Evolutionary conservation across 2,329 filamentous ascomycete genomes (phyloP).

Genomic region (Biscogniauxia marginata): DNA sequence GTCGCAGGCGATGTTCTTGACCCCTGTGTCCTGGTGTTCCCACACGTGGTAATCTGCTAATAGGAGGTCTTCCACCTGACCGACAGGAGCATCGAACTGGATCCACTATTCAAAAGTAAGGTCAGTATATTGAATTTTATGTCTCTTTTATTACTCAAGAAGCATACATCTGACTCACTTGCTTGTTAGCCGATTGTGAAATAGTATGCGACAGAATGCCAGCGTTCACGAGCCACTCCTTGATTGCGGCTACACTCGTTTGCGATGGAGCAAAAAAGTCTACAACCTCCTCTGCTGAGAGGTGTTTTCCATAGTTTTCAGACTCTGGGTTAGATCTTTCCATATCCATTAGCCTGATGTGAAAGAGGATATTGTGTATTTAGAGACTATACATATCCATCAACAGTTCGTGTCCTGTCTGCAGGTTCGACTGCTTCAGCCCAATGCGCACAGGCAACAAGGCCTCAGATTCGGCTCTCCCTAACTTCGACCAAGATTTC

Average conservation of each 20-base stretch:
- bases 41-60: slow-evolving; percentile 41
- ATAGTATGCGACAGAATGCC: slow-evolving; percentile 32
- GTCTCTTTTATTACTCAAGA: background rate
- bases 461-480: slow-evolving; percentile 21
- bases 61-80: slow-evolving; percentile 39
- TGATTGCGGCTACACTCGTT: slow-evolving; percentile 35
- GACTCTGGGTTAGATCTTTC: slow-evolving; percentile 35
- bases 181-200: slow-evolving; percentile 31
- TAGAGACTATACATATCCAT: slow-evolving; percentile 26
- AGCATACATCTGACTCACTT: slow-evolving; percentile 15
- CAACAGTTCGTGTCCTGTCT: slow-evolving; percentile 24
- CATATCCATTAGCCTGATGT: slow-evolving; percentile 2
- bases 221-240: slow-evolving; percentile 37
- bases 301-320: slow-evolving; percentile 40
- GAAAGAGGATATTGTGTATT: background rate
- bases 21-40: slow-evolving; percentile 37
- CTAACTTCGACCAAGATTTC: slow-evolving; percentile 21
- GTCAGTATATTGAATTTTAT: background rate
- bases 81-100: slow-evolving; percentile 40
- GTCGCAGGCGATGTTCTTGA: slow-evolving; percentile 37
- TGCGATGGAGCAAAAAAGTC: slow-evolving; percentile 39
- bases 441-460: slow-evolving; percentile 28
- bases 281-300: slow-evolving; percentile 36
- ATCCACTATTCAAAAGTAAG: slow-evolving; percentile 35
- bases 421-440: slow-evolving; percentile 26